Conservation (phyloP, 2,329 filamentous ascomycete species). For the Alternaria longipes region DNA sequence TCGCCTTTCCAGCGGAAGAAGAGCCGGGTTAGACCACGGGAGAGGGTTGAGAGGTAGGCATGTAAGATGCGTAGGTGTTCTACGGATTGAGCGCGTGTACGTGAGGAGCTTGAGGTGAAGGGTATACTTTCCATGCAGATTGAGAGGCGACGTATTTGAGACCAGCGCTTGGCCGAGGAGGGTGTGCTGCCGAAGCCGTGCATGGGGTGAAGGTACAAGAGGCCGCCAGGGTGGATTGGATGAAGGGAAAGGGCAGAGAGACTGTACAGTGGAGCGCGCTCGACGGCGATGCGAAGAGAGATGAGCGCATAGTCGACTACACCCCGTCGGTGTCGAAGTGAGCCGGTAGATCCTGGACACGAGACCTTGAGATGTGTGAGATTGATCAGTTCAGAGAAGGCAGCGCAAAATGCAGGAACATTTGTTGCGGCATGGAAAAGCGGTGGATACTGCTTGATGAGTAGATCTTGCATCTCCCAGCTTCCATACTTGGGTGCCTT, state of each 20-base stretch:
- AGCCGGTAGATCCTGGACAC: slow-evolving; percentile 74
- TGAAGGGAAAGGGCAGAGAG: slow-evolving; percentile 76
- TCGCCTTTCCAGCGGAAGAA: slow-evolving; percentile 79
- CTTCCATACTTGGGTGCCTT: slow-evolving; percentile 79
- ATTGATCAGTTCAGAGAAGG: slow-evolving; percentile 73
- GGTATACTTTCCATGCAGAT: slow-evolving; percentile 76
- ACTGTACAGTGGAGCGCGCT: slow-evolving; percentile 72
- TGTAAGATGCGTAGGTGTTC: slow-evolving; percentile 74
- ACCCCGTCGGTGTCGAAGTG: slow-evolving; percentile 75
- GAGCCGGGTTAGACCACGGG: slow-evolving; percentile 72
- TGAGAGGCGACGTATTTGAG: slow-evolving; percentile 76
- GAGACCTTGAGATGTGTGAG: slow-evolving; percentile 78
- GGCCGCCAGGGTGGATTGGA: slow-evolving; percentile 76
- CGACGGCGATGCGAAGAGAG: slow-evolving; percentile 83
- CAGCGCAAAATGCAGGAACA: slow-evolving; percentile 81
- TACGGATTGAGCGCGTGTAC: slow-evolving; percentile 69
- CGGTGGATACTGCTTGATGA: slow-evolving; percentile 87
- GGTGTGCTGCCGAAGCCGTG: slow-evolving; percentile 79
- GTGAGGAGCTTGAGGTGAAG: slow-evolving; percentile 62
- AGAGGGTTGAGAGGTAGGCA: slow-evolving; percentile 78
- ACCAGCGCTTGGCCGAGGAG: slow-evolving; percentile 76
- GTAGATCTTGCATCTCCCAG: slow-evolving; percentile 78
- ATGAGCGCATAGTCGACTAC: slow-evolving; percentile 90
- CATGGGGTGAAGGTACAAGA: slow-evolving; percentile 79
- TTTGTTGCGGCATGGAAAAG: slow-evolving; percentile 91